Percentiles rank a stretch among this genome's conserved stretches.
Conservation (phyloP, 2,329 filamentous ascomycete species). For the Trichoderma sp. region DNA sequence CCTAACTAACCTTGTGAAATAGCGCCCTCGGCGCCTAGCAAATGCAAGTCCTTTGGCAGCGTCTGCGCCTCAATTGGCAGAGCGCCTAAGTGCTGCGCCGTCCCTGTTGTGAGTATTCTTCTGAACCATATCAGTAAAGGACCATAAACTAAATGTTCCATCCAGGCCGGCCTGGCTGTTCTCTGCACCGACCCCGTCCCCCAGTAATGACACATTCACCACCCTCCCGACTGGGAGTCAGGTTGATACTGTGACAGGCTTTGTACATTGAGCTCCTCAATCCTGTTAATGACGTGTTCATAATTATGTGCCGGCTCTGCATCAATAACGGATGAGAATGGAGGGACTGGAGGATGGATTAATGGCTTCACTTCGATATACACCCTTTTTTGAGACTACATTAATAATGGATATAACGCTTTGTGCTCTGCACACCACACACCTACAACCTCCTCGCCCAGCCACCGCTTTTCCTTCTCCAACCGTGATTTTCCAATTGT, state of each 20-base stretch:
- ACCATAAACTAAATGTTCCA: neutral
- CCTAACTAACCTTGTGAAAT: neutral
- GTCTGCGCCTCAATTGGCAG: neutral
- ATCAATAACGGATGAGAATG: neutral
- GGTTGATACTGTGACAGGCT: neutral
- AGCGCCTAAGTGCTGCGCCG: constrained; percentile 13
- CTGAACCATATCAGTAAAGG: neutral
- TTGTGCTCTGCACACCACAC: constrained; percentile 14
- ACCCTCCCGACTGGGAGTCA: neutral
- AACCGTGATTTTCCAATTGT: no score
- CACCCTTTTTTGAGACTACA: neutral
- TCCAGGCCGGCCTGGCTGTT: constrained; percentile 16
- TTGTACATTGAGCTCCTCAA: constrained; percentile 5
- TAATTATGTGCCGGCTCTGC: neutral
- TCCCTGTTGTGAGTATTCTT: constrained; percentile 4
- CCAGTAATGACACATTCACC: neutral
- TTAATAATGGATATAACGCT: constrained; percentile 14
- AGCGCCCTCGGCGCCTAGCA: neutral
- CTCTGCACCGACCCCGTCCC: constrained; percentile 15
- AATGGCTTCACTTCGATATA: constrained; percentile 11
- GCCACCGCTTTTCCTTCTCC: neutral
- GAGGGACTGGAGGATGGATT: neutral
- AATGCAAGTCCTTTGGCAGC: constrained; percentile 1
- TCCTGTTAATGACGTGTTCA: neutral
- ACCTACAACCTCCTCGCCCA: neutral